Evolutionary conservation across 176 grass and related monocot genomes (phyloP).

Genomic region (Calamus simplicifolius): DNA sequence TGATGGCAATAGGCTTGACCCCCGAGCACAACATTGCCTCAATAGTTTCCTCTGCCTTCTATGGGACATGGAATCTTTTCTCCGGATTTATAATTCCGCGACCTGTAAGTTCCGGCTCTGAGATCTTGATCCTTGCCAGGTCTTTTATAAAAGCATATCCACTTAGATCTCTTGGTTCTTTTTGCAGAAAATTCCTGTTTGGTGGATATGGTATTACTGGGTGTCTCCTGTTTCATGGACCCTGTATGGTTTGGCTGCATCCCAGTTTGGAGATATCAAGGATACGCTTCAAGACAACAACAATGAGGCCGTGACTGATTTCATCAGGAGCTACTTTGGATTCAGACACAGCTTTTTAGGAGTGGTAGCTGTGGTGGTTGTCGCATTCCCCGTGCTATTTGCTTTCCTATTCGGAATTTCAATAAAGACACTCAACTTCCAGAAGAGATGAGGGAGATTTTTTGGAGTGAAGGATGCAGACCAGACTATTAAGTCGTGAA

Average conservation of each 20-base stretch:
- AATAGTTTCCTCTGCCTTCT: constrained; percentile 47
- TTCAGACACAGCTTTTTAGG: constrained; percentile 32
- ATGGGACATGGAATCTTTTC: constrained; percentile 53
- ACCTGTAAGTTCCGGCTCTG: constrained; percentile 11
- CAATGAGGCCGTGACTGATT: constrained; percentile 15
- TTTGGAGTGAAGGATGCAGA: too few relatives aligned
- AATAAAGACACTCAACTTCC: constrained; percentile 50
- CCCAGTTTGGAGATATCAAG: constrained; percentile 41
- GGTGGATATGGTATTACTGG: constrained; percentile 59
- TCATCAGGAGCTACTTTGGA: constrained; percentile 34
- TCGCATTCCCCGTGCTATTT: constrained; percentile 32
- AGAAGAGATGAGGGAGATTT: constrained; percentile 19
- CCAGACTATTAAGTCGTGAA: too few relatives aligned
- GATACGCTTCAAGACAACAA: constrained; percentile 4
- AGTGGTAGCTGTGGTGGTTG: constrained; percentile 17
- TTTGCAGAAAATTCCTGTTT: constrained; percentile 35
- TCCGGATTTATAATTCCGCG: constrained; percentile 47
- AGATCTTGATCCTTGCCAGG: background rate
- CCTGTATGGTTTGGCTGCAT: constrained; percentile 39
- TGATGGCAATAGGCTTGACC: constrained; percentile 42
- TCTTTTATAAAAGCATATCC: background rate
- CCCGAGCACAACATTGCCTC: constrained; percentile 44
- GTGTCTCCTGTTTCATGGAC: constrained; percentile 44
- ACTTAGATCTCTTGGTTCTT: constrained; percentile 1
- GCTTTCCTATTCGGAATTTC: constrained; percentile 33